Evolutionary conservation across 371 early-diverging fungal species (phyloP), one percentile per base, ranked within the genome.

Genomic region (Cladochytrium tenue): DNA sequence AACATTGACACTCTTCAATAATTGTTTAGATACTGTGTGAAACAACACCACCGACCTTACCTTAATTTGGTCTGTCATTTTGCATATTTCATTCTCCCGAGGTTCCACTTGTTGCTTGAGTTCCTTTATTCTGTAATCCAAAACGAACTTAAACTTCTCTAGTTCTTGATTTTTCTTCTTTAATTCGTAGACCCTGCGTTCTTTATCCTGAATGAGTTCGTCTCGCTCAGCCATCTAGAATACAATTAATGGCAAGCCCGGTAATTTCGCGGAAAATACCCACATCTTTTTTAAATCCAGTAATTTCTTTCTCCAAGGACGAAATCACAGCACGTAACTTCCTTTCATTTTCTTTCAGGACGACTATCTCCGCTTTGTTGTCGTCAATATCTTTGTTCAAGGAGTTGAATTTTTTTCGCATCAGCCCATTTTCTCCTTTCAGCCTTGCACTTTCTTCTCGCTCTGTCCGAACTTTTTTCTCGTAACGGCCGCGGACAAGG

Each of bases 381-480:
- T 81, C 82, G 59, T 88, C 85, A 58, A 85, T 79, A 52, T 81
- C 83, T 35, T 80, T 78, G 62, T 83, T 82, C 50, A 91, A 63
- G 15, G 78, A 81, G 64, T 81, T 81, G 74, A 89, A 85, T 72
- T 83, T 85, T 60, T 86, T 86, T 43, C 81, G 68, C 85, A 85
- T 84, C 68, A 85, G 81, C 1, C 84, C 85, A 66, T 85, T 85
- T 61, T 86, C 87, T 33, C 83, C 81, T 64, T 85, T 84, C 55
- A 86, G 73, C 28, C 83, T 63, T 10, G 84, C 74, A 0, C 82
- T 78, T 50, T 80, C 78, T 43, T 86, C 84, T 30, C 80, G 71
- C 61, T 86, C 87, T 7, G 63, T 70, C 5, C 73, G 63, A 0
- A 86, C 68, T 62, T 69, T 66, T 30, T 72, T 70, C 56, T 86